These are phyloP conservation scores for Ustilago bromivora DNA, from an alignment of 1,284 basidiomycete species.

Conservation along the genomic window DNA sequence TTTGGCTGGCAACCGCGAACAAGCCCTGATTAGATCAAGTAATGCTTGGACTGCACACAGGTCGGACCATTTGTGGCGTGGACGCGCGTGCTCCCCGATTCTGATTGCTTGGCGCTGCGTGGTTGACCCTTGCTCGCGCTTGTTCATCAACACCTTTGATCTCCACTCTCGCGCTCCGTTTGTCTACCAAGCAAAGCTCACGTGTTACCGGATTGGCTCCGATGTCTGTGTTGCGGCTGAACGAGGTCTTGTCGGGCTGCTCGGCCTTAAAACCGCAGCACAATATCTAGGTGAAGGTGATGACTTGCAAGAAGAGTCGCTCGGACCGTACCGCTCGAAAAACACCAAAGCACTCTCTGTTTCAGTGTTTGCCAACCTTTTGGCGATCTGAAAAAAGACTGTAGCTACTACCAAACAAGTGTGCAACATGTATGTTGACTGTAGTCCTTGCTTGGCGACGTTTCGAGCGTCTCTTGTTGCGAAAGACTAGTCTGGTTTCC, in stretches of 20 bases:
- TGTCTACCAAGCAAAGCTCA: background rate
- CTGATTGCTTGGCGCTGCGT: conserved; percentile 11
- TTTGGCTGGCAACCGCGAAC: background rate
- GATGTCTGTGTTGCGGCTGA: background rate
- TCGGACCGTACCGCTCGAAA: background rate
- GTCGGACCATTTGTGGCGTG: background rate
- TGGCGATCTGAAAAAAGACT: background rate
- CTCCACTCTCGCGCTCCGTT: conserved; percentile 7
- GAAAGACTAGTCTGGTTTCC: background rate
- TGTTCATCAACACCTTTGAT: background rate
- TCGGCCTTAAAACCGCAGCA: background rate
- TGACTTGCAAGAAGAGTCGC: background rate
- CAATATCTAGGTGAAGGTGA: background rate
- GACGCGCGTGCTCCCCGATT: conserved; percentile 4
- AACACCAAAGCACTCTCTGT: background rate
- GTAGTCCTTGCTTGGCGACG: background rate
- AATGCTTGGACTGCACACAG: background rate
- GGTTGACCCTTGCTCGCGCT: conserved; percentile 1
- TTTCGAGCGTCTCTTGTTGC: background rate
- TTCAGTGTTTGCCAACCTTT: background rate
- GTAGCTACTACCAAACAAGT: background rate
- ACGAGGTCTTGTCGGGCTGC: background rate
- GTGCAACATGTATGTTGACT: background rate
- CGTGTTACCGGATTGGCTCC: conserved; percentile 1
- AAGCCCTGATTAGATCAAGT: background rate